These are phyloP conservation scores for Paecilomyces niveus DNA, from an alignment of 2,329 filamentous ascomycete species.

Conservation along the genomic window DNA sequence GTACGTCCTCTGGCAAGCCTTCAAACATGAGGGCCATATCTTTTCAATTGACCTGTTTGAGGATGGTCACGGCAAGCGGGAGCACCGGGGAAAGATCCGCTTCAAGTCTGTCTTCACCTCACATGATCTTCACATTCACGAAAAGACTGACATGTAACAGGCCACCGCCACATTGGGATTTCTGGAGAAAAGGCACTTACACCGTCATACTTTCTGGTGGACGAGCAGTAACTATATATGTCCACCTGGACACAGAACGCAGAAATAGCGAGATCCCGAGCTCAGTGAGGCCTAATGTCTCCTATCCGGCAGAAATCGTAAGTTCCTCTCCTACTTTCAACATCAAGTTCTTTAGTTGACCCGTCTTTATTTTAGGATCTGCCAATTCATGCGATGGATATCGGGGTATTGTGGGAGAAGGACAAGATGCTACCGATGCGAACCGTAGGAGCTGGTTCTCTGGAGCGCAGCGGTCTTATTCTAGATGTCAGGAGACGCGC, in stretches of 20 bases:
- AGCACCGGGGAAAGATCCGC: constrained; percentile 41
- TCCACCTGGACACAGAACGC: constrained; percentile 18
- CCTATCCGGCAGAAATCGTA: constrained; percentile 31
- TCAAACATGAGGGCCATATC: constrained; percentile 49
- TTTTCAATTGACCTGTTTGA: constrained; percentile 52
- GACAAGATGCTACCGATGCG: constrained; percentile 55
- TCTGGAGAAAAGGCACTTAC: constrained; percentile 40
- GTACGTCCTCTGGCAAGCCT: constrained; percentile 43
- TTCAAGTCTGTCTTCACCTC: constrained; percentile 39
- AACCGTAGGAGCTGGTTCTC: constrained; percentile 23
- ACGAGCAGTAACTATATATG: constrained; percentile 9
- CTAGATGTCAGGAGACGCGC: constrained; percentile 39
- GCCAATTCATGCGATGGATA: constrained; percentile 45
- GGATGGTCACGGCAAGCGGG: constrained; percentile 29
- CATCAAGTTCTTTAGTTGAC: not conserved
- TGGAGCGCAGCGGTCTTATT: constrained; percentile 23
- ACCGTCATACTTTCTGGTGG: constrained; percentile 20
- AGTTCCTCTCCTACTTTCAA: constrained; percentile 8
- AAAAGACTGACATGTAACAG: constrained; percentile 13
- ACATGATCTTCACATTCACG: not conserved
- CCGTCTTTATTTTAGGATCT: constrained; percentile 29
- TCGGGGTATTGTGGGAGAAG: constrained; percentile 54
- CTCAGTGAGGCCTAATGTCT: constrained; percentile 22
- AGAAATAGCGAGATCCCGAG: constrained; percentile 20
- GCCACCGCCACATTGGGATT: constrained; percentile 46